These are phyloP conservation scores for Periconia sp. DNA, from an alignment of 2,329 filamentous ascomycete genomes.

Conservation along the genomic window DNA sequence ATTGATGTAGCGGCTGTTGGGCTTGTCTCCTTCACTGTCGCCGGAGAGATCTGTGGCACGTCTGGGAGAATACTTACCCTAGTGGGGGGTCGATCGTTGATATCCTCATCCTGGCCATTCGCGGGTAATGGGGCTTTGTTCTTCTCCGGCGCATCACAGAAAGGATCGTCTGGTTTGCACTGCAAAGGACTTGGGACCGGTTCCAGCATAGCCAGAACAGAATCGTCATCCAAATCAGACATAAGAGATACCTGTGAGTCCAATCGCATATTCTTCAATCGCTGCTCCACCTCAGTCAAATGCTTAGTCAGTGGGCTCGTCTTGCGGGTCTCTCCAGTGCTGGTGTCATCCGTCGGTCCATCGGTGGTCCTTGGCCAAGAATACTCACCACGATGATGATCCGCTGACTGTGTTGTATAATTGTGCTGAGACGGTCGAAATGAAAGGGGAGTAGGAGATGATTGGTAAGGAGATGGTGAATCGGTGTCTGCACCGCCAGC, in stretches of 20 bases:
- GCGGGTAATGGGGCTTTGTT: neutral
- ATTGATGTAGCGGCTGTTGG: neutral
- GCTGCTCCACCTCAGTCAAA: conserved; percentile 24
- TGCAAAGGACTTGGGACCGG: conserved; percentile 50
- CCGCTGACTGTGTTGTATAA: conserved; percentile 39
- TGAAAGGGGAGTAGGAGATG: conserved; percentile 45
- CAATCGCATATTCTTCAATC: conserved; percentile 29
- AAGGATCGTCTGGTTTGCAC: conserved; percentile 17
- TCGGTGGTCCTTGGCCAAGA: conserved; percentile 28
- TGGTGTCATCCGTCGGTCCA: conserved; percentile 9
- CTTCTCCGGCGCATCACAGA: conserved; percentile 11
- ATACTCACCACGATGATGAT: conserved; percentile 62
- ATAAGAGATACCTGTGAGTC: conserved; percentile 39
- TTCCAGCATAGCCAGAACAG: conserved; percentile 48
- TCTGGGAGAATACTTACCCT: too few species aligned
- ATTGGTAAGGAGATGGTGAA: conserved; percentile 38
- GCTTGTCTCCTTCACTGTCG: conserved; percentile 15
- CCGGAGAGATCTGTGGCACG: too few species aligned
- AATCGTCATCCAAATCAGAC: conserved; percentile 40
- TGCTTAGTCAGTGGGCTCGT: conserved; percentile 30
- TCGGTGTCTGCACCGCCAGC: conserved; percentile 33
- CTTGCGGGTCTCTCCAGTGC: conserved; percentile 4
- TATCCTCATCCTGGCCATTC: too few species aligned
- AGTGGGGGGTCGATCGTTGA: too few species aligned
- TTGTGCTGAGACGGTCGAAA: conserved; percentile 25